Evolutionary conservation across 345 rosid genomes (phyloP).

Genomic region (Erucastrum elatum): DNA sequence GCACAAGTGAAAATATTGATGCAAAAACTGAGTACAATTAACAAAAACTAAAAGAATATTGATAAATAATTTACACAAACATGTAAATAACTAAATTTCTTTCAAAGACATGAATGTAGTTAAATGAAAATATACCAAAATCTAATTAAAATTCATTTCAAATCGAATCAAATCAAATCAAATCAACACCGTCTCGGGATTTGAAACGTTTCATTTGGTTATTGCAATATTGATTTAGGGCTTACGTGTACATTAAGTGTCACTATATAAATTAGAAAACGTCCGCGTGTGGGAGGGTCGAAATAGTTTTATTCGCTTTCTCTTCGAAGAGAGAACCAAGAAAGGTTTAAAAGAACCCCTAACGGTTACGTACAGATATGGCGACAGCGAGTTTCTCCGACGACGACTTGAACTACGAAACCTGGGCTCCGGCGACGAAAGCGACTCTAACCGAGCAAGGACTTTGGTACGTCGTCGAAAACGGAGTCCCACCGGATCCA

Average conservation of each 20-base stretch:
- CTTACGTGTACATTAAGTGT: neutral
- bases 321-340: neutral
- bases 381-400: constrained; percentile 12
- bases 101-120: too few species aligned
- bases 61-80: too few species aligned
- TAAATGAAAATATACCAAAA: too few species aligned
- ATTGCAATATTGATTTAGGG: neutral
- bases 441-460: neutral
- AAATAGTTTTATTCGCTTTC: neutral
- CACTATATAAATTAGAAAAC: neutral
- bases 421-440: constrained; percentile 13
- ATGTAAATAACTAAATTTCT: too few species aligned
- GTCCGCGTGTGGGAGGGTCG: neutral
- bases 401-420: neutral
- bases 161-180: neutral
- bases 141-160: too few species aligned
- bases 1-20: too few species aligned
- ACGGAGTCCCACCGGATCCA: constrained; percentile 33
- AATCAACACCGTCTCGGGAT: neutral
- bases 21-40: too few species aligned
- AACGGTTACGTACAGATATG: constrained; percentile 15
- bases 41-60: too few species aligned
- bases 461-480: constrained; percentile 23
- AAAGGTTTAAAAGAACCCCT: neutral
- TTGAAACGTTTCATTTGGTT: neutral